phyloP scores from a whole-genome alignment of 164 flowering plant species.

The Liriodendron chinense region DNA sequence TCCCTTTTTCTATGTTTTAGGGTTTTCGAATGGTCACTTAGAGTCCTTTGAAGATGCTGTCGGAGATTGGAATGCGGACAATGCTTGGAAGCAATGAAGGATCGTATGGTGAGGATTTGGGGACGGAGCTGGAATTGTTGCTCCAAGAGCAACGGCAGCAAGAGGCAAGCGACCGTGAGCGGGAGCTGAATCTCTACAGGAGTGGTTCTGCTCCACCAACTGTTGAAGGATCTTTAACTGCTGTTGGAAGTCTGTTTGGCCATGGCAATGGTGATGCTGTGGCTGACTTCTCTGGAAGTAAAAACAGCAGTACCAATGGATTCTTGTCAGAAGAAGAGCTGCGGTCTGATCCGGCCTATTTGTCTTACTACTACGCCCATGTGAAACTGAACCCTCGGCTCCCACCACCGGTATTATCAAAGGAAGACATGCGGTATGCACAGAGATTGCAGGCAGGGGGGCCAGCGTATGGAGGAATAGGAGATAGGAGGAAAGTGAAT shows the following conservation, averaged over 20 bases:
- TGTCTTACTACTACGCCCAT: constrained; percentile 60
- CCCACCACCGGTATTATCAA: constrained; percentile 74
- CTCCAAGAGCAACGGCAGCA: constrained; percentile 44
- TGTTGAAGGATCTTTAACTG: constrained; percentile 69
- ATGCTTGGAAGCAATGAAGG: constrained; percentile 31
- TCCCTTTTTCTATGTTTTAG: not conserved
- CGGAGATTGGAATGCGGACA: constrained; percentile 57
- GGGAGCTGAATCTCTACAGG: constrained; percentile 52
- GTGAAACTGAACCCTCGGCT: constrained; percentile 74
- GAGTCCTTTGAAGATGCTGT: constrained; percentile 36
- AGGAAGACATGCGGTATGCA: constrained; percentile 69
- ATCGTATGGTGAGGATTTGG: constrained; percentile 45
- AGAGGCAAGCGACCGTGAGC: constrained; percentile 49
- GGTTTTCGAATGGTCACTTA: constrained; percentile 10
- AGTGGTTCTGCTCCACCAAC: constrained; percentile 95
- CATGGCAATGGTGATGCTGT: constrained; percentile 14
- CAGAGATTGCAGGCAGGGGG: constrained; percentile 54
- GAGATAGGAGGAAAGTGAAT: constrained; percentile 58
- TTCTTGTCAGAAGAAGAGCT: constrained; percentile 54
- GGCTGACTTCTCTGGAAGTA: constrained; percentile 5
- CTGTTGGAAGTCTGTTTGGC: constrained; percentile 56
- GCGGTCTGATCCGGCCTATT: constrained; percentile 72
- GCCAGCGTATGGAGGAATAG: constrained; percentile 46
- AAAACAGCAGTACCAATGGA: constrained; percentile 14
- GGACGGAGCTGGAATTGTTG: constrained; percentile 38